Conservation (phyloP, 306 rosid species). For the Cicer pinnatifidum region DNA sequence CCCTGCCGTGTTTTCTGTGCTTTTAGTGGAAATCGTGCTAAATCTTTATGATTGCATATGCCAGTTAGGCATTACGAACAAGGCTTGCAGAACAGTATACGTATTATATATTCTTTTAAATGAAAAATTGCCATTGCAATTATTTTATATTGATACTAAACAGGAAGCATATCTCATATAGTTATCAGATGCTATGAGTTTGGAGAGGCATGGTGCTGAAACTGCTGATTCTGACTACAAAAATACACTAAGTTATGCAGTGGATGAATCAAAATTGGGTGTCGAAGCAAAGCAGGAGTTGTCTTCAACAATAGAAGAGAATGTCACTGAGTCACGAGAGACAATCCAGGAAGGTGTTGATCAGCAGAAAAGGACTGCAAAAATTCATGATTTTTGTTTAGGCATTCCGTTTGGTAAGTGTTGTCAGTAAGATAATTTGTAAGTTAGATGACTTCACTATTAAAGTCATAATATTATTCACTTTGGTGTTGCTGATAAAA, state of each 20-base stretch:
- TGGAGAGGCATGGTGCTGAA: slow-evolving; percentile 60
- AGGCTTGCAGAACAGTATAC: slow-evolving; percentile 4
- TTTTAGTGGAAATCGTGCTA: neutral
- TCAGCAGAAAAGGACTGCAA: slow-evolving; percentile 62
- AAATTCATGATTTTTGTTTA: slow-evolving; percentile 94
- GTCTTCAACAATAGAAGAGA: slow-evolving; percentile 45
- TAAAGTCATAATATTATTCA: slow-evolving; percentile 11
- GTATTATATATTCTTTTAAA: slow-evolving; percentile 17
- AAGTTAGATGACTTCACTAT: slow-evolving; percentile 23
- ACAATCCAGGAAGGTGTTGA: slow-evolving; percentile 41
- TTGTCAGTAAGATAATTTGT: slow-evolving; percentile 40
- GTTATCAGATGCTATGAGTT: slow-evolving; percentile 61
- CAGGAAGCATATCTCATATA: slow-evolving; percentile 48
- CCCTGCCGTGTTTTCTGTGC: neutral
- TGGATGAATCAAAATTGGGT: slow-evolving; percentile 51
- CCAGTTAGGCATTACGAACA: neutral
- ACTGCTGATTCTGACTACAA: slow-evolving; percentile 52
- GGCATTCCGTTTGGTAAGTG: slow-evolving; percentile 92
- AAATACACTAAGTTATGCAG: slow-evolving; percentile 50
- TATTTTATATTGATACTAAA: slow-evolving; percentile 45
- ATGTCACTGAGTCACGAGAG: slow-evolving; percentile 47
- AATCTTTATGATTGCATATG: slow-evolving; percentile 29
- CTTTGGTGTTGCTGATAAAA: slow-evolving; percentile 28
- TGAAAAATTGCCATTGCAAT: slow-evolving; percentile 40
- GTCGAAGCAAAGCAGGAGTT: slow-evolving; percentile 50